Evolutionary conservation across 75 land plant species (phyloP), one percentile per base, ranked within the genome.

Genomic region (Chamaecyparis obtusa): DNA sequence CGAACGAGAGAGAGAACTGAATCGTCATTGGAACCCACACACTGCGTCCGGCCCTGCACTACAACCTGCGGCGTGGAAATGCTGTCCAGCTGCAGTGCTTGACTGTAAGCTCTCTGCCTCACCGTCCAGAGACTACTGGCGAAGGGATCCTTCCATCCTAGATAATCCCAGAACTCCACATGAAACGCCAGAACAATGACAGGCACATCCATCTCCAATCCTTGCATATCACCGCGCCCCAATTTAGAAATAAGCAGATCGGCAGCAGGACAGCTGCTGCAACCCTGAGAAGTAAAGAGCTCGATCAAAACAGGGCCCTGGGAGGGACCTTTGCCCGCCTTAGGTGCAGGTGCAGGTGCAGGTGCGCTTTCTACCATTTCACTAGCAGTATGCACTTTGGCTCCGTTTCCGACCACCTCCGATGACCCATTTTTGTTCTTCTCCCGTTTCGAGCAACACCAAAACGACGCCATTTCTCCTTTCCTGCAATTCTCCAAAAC

Each of bases 221-320:
- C 84, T 15, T 33, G 54, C 48, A 87, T 77, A 60, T 88, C 93
- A 17, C 95, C 96, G 17, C 94, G 87, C 35, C 96, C 96, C 33
- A 97, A 90, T 84, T 95, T 85, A 19, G 98, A 90, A 37, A 92
- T 60, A 21, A 96, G 87, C 60, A 94, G 86, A 91, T 97, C 99
- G 49, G 98, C 98, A 85, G 91, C 87, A 6, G 96, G 94, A 75
- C 94, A 93, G n/a, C 94, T 87, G 54, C 86, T 90, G 87, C 98
- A 97, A 30, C 99, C 99, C 86, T 97, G 99, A 2, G 99, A 96
- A 11, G 99, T 93, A 92, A 96, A 97, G 16, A 95, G 92, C 91
- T 97, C 99, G 83, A 97, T 94, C 76, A 96, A 82, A 17, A 97
- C 94, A 4, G 94, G 88, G 9, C 94, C 91, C 27, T 21, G 83